Base-by-base conservation (phyloP, 768 basidiomycete species). In the Daedaleopsis nitida region DNA sequence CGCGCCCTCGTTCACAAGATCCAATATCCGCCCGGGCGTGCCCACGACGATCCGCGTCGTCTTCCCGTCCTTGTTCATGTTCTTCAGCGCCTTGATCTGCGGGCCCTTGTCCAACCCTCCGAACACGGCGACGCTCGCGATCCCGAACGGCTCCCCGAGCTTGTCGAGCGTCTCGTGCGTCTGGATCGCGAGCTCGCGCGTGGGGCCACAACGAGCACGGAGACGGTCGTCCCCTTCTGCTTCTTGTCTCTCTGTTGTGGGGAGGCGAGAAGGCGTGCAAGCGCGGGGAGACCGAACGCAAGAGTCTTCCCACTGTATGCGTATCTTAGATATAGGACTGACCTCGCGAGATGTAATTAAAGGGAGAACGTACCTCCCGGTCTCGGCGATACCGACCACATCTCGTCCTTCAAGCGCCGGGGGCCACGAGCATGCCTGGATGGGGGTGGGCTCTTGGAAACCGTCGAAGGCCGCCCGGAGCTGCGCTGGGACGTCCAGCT, bases 391-490 rank as follows among this genome's bases (percentile, higher is more conserved):
- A 52, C 96, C 96, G 34, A 98, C 88, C 0, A 96, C 92, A 72
- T 98, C 92, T n/a, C 79, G 79, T 0, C 91, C 91, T 23, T 82
- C 78, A 24, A 98, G 77, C 7, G 92, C 86, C 37, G 91, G 86
- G 2, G 96, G 94, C 96, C 96, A 98, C 13, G 95, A 86, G 67
- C 93, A 96, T 7, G 94, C 89, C 72, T 99, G 97, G 56, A 99
- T 94, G 0, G 97, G 96, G 0, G 96, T 96, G 5, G 97, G 96
- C 65, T 89, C 86, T 64, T 86, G 84, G 78, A 95, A 99, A 9
- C 77, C 78, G 51, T 78, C 72, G 60, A 98, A 87, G 0, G 86
- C 88, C 0, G 76, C 69, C 44, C 80, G 81, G 37, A 98, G 82
- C 14, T 79, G 77, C 1, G 77, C 72, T 7, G 89, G 85, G 52